These are phyloP conservation scores for Phytophthora tentaculata DNA, from an alignment of 352 stramenopile genomes.

Conservation along the genomic window DNA sequence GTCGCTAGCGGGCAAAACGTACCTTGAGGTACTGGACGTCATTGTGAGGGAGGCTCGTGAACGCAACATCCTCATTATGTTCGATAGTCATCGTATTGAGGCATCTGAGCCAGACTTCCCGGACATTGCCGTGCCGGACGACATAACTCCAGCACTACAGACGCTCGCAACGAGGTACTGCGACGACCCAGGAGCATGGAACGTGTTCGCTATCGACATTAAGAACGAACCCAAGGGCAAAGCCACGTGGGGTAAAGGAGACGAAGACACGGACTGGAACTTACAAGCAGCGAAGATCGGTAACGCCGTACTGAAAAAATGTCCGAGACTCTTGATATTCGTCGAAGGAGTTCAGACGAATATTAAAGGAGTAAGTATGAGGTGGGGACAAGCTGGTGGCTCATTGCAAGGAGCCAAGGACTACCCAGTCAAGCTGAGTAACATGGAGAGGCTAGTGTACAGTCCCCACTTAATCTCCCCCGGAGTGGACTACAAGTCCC, in stretches of 20 bases:
- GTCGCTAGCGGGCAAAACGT: slow-evolving; percentile 54
- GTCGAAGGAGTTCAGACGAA: slow-evolving; percentile 80
- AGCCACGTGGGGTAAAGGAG: slow-evolving; percentile 66
- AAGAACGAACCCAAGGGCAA: slow-evolving; percentile 83
- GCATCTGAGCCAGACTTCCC: slow-evolving; percentile 65
- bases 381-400: slow-evolving; percentile 67
- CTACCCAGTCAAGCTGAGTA: slow-evolving; percentile 67
- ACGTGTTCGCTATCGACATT: slow-evolving; percentile 77
- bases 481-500: slow-evolving; percentile 65
- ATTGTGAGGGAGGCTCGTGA: slow-evolving; percentile 60
- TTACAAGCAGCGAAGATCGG: slow-evolving; percentile 67
- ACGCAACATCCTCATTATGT: slow-evolving; percentile 74
- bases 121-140: slow-evolving; percentile 53
- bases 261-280: slow-evolving; percentile 70
- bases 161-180: slow-evolving; percentile 69
- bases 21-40: slow-evolving; percentile 66
- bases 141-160: slow-evolving; percentile 64
- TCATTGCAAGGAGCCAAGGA: slow-evolving; percentile 66
- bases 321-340: slow-evolving; percentile 69
- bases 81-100: slow-evolving; percentile 72
- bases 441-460: slow-evolving; percentile 78
- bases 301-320: slow-evolving; percentile 70
- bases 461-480: slow-evolving; percentile 71
- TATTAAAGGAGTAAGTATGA: slow-evolving; percentile 56
- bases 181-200: slow-evolving; percentile 65